Conservation (phyloP, 1,284 basidiomycete genomes). For the Puccinia novopanici region DNA sequence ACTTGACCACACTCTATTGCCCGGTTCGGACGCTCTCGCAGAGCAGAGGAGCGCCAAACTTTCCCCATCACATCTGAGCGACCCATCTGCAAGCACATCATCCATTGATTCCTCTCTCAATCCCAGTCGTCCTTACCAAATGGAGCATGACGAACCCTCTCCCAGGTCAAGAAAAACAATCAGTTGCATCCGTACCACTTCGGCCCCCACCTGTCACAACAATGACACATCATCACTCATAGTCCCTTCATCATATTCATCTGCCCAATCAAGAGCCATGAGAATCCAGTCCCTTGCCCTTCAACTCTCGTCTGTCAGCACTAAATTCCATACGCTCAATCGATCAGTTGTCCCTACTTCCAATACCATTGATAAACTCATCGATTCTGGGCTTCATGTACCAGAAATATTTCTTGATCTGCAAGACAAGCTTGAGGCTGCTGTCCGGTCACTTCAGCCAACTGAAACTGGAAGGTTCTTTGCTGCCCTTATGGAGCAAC, state of each 20-base stretch:
- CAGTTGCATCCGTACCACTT: slow-evolving; percentile 7
- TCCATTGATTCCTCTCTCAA: background rate
- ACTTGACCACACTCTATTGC: background rate
- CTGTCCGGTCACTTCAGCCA: slow-evolving; percentile 6
- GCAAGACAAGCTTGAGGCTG: slow-evolving; percentile 43
- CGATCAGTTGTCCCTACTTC: slow-evolving; percentile 38
- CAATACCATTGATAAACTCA: slow-evolving; percentile 35
- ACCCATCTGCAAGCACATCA: background rate
- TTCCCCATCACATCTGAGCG: background rate
- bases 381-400: slow-evolving; percentile 41
- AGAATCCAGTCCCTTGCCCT: slow-evolving; percentile 43
- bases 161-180: background rate
- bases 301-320: slow-evolving; percentile 42
- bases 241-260: slow-evolving; percentile 30
- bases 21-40: background rate
- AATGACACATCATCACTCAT: background rate
- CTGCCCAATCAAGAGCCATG: slow-evolving; percentile 45
- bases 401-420: slow-evolving; percentile 47
- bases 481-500: slow-evolving; percentile 31
- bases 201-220: background rate
- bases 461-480: slow-evolving; percentile 33
- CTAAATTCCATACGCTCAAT: slow-evolving; percentile 42
- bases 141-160: background rate
- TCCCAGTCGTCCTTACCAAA: slow-evolving; percentile 1
- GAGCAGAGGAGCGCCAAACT: slow-evolving; percentile 22